phyloP scores from a whole-genome alignment of 139 green algal genomes.

The Ostreobium quekettii region DNA sequence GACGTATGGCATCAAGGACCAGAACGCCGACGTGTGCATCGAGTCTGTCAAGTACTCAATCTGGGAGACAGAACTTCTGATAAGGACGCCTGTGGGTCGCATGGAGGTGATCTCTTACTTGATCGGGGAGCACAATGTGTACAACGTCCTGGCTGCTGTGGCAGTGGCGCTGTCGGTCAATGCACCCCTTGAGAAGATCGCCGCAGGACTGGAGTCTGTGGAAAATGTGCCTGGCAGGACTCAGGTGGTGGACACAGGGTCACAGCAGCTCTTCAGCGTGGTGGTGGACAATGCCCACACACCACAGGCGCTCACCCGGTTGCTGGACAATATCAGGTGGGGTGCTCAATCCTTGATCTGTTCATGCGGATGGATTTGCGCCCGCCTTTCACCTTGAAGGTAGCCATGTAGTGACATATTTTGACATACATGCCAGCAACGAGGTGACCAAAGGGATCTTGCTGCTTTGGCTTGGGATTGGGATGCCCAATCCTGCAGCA shows the following conservation, averaged over 20 bases:
- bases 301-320: slow-evolving; percentile 48
- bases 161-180: slow-evolving; percentile 67
- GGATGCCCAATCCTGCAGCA: too few species aligned
- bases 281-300: slow-evolving; percentile 87
- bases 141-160: slow-evolving; percentile 88
- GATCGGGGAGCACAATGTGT: slow-evolving; percentile 74
- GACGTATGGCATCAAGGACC: slow-evolving; percentile 54
- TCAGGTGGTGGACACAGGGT: slow-evolving; percentile 82
- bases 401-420: too few species aligned
- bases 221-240: slow-evolving; percentile 40
- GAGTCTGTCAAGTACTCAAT: slow-evolving; percentile 50
- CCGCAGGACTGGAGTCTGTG: slow-evolving; percentile 74
- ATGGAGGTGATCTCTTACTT: slow-evolving; percentile 70
- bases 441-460: too few species aligned
- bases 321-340: slow-evolving; percentile 24
- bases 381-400: too few species aligned
- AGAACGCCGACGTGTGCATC: slow-evolving; percentile 56
- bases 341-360: too few species aligned
- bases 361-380: too few species aligned
- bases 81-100: slow-evolving; percentile 35
- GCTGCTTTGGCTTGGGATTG: too few species aligned
- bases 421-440: too few species aligned
- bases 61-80: slow-evolving; percentile 66
- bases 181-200: slow-evolving; percentile 52
- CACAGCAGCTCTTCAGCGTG: slow-evolving; percentile 69